Conservation (phyloP, 169 alveolate genomes). For the Pseudocohnilembus persalinus region DNA sequence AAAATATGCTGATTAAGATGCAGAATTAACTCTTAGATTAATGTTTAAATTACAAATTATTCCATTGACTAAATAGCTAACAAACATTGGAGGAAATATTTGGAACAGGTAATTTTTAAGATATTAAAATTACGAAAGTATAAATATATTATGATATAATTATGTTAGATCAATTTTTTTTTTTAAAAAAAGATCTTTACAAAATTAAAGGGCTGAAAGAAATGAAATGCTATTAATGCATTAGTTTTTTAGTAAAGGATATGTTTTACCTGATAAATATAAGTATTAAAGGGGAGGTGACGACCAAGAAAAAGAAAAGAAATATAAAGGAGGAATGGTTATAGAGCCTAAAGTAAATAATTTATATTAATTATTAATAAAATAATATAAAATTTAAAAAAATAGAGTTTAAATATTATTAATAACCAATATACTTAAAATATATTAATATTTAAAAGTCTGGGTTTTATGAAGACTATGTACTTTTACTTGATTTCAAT, state of each 20-base stretch:
- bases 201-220: slow-evolving; percentile 94
- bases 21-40: slow-evolving; percentile 53
- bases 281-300: slow-evolving; percentile 49
- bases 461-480: slow-evolving; percentile 95
- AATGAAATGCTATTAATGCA: slow-evolving; percentile 95
- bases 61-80: slow-evolving; percentile 95
- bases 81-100: slow-evolving; percentile 95
- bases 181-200: too few relatives aligned
- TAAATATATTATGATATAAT: background rate
- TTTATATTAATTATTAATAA: too few relatives aligned
- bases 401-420: too few relatives aligned
- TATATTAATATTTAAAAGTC: too few relatives aligned
- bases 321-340: slow-evolving; percentile 97
- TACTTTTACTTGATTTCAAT: slow-evolving; percentile 97
- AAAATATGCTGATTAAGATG: slow-evolving; percentile 68
- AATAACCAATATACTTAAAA: too few relatives aligned
- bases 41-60: slow-evolving; percentile 83
- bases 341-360: slow-evolving; percentile 98
- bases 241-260: slow-evolving; percentile 89
- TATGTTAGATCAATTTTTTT: too few relatives aligned
- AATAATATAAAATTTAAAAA: too few relatives aligned
- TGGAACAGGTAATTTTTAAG: slow-evolving; percentile 77
- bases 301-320: slow-evolving; percentile 67
- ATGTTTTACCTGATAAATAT: slow-evolving; percentile 79
- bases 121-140: slow-evolving; percentile 59